Evolutionary conservation across 768 basidiomycete species (phyloP), one percentile per base, ranked within the genome.

Genomic region (Psilocybe subaeruginosa): DNA sequence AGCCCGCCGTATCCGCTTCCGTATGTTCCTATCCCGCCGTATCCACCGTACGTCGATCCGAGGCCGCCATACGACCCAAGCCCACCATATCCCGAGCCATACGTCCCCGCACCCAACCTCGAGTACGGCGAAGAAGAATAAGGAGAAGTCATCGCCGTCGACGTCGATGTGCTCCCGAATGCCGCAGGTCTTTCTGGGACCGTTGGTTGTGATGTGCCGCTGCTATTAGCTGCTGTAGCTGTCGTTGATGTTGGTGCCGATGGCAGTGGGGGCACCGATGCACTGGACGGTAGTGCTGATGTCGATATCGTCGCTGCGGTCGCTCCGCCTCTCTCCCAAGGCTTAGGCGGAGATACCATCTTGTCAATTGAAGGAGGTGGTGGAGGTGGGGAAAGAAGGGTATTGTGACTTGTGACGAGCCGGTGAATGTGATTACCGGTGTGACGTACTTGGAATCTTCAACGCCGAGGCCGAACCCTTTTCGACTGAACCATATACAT

Each of bases 261-360:
- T 41, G 76, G 54, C 29, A 72, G 56, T 14, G 71, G 43, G 23
- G 76, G 51, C 23, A 70, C 48, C 31, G 76, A 23, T 23, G 23
- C 23, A 23, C 2, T 23, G 33, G 11, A 35, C 11, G 11, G 33
- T 35, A 35, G 33, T 35, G 33, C 33, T 35, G 33, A 35, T 35
- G 33, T 35, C 3, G 33, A 11, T 35, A 35, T 7, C 33, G 33
- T 35, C 33, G 33, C 58, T 39, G 78, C 68, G 30, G 78, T 74
- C 41, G 73, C 68, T 7, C 84, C 82, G 46, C 76, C 77, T 56
- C 87, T 84, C 73, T 95, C 93, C 93, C 93, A 95, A 66, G 93
- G 93, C 73, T 94, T 95, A 71, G 92, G 93, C 51, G 93, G 93
- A 19, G 92, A 92, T 39, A 83, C 86, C 92, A 93, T 93, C 19